A percentile compares a stretch with the other conserved stretches of the same genome.
phyloP scores from a whole-genome alignment of 257 asterid genomes.

The Solanum lycopersicoides region DNA sequence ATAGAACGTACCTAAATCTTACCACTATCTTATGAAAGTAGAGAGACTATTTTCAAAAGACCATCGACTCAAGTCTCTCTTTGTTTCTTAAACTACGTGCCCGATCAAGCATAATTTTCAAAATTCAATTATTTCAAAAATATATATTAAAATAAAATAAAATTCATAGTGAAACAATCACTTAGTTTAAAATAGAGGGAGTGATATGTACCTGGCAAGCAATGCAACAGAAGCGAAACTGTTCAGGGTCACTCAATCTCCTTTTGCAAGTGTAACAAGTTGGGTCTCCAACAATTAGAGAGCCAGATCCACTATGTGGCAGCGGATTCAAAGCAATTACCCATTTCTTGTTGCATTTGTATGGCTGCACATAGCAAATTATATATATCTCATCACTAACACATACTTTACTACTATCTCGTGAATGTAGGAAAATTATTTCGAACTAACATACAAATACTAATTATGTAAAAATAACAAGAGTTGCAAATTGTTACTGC shows the following conservation, averaged over 20 bases:
- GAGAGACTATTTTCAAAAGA: no score
- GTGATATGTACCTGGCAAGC: conserved; percentile 9
- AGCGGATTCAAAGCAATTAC: conserved; percentile 16
- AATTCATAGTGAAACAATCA: not conserved
- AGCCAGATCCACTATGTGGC: conserved; percentile 24
- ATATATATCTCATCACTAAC: not conserved
- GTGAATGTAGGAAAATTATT: not conserved
- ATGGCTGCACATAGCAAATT: conserved; percentile 5
- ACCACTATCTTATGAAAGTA: no score
- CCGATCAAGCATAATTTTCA: not conserved
- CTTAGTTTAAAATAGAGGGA: not conserved
- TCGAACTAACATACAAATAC: not conserved
- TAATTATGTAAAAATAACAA: not conserved
- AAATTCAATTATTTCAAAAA: not conserved
- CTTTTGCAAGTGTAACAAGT: conserved; percentile 9
- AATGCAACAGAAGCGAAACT: conserved; percentile 10
- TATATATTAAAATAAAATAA: no score
- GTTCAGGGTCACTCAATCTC: conserved; percentile 9
- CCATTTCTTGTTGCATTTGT: conserved; percentile 26
- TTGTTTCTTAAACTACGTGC: not conserved
- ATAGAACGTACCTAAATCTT: no score
- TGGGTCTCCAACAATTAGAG: conserved; percentile 2
- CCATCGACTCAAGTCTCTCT: not conserved
- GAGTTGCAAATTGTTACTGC: not conserved
- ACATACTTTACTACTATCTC: not conserved